Evolutionary conservation across 192 early-diverging fungal genomes (phyloP), one percentile per base, ranked within the genome.

Genomic region (Umbelopsis ramanniana): DNA sequence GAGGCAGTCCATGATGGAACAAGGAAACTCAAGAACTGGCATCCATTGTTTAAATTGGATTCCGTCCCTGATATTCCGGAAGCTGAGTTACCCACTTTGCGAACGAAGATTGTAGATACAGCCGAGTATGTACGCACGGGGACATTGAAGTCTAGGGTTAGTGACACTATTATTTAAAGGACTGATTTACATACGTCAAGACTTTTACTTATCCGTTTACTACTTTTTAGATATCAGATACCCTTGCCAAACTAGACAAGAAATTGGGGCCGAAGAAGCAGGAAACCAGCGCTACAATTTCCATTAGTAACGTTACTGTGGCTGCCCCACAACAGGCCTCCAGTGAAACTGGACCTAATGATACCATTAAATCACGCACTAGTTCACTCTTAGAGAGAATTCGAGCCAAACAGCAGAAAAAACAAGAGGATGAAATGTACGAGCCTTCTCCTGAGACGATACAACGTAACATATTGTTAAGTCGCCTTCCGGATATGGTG

Each of bases 401-500:
- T 22, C 69, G 69, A 37, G 69, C 69, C 14, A 70, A 70, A 52
- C 50, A 70, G 23, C 48, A 53, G 48, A 70, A 70, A 52, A 70
- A 70, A 29, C 37, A 52, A 47, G 69, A 70, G 29, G 38, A 24
- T 35, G 53, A 46, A 19, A 70, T 70, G 69, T 70, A 70, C 17
- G 69, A 54, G 35, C 50, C 48, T 4, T 52, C 47, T 1, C 69
- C 69, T 4, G 69, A 48, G 6, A 70, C 48, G 3, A 53, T 50
- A 10, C 69, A 52, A 15, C 69, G 69, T 17, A 52, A 54, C 35
- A 52, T 40, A 15, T 40, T 70, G 22, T 29, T 70, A 24, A 70
- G 69, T n/a, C 69, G 69, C 2, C 53, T 70, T 12, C 69, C 69
- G n/a, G 69, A 70, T 52, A 70, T 70, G 38, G 47, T 70, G 29